phyloP scores from a whole-genome alignment of 371 early-diverging fungal genomes.

The Mortierella sp. region DNA sequence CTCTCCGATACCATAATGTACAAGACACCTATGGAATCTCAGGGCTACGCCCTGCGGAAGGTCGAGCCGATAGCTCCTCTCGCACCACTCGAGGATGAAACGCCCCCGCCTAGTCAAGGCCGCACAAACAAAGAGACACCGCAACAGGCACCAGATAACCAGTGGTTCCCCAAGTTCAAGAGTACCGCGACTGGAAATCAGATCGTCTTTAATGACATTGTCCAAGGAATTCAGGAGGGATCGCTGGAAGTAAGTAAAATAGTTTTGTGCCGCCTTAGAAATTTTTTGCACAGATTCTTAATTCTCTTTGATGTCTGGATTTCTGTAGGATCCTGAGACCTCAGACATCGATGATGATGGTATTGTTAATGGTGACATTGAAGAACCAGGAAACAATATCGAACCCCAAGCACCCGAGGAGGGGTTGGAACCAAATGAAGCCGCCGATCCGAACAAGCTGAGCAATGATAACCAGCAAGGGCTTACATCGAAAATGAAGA shows the following conservation, averaged over 20 bases:
- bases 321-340: slow-evolving; percentile 20
- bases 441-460: neutral
- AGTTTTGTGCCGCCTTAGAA: neutral
- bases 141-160: neutral
- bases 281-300: neutral
- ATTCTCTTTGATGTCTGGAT: neutral
- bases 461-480: neutral
- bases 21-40: slow-evolving; percentile 37
- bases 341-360: slow-evolving; percentile 11
- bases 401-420: neutral
- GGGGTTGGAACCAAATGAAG: neutral
- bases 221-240: slow-evolving; percentile 43
- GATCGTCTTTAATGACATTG: slow-evolving; percentile 27
- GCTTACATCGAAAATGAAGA: neutral
- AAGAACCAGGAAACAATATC: neutral
- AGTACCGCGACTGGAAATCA: slow-evolving; percentile 9
- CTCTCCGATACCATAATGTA: slow-evolving; percentile 35
- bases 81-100: neutral
- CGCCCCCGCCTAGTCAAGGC: slow-evolving; percentile 9
- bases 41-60: slow-evolving; percentile 5
- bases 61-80: neutral
- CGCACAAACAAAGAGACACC: neutral
- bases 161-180: slow-evolving; percentile 10
- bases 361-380: neutral
- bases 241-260: slow-evolving; percentile 34